A percentile compares a stretch with the other conserved stretches of the same genome.
Evolutionary conservation across 176 grass and related monocot genomes (phyloP).

Genomic region (Bonia amplexicaulis): DNA sequence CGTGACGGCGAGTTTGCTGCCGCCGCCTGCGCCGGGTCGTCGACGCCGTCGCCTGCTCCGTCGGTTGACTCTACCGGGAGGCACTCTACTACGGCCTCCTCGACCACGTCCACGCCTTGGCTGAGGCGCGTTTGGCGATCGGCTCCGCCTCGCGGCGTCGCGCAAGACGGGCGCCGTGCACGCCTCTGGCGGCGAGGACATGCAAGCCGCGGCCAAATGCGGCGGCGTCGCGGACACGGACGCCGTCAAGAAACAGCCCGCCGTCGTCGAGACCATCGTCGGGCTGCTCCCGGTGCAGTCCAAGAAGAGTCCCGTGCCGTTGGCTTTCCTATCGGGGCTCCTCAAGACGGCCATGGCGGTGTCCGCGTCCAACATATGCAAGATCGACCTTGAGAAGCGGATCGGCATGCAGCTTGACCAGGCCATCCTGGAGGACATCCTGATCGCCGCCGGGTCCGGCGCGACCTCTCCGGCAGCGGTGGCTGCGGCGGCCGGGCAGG

Average conservation of each 20-base stretch:
- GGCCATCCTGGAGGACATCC: slow-evolving; percentile 88
- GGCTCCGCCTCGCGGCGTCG: too few species aligned
- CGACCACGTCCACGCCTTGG: too few species aligned
- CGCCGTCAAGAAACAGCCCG: slow-evolving; percentile 57
- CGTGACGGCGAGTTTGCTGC: too few species aligned
- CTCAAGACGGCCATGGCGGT: slow-evolving; percentile 66
- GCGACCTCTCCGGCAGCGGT: neutral
- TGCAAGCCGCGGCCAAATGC: slow-evolving; percentile 16
- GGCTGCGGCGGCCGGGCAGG: neutral
- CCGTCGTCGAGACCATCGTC: slow-evolving; percentile 59
- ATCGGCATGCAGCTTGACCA: slow-evolving; percentile 86
- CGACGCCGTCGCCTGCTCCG: too few species aligned
- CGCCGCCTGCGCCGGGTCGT: too few species aligned
- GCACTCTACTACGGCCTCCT: too few species aligned
- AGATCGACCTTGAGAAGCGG: slow-evolving; percentile 71
- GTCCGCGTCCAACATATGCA: slow-evolving; percentile 54
- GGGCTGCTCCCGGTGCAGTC: slow-evolving; percentile 73
- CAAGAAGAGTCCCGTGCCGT: slow-evolving; percentile 70
- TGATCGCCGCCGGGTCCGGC: slow-evolving; percentile 43
- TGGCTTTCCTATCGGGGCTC: slow-evolving; percentile 83
- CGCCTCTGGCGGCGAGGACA: too few species aligned
- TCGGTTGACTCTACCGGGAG: too few species aligned
- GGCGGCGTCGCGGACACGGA: slow-evolving; percentile 28
- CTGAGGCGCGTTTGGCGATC: too few species aligned
- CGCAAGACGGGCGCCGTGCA: too few species aligned